Evolutionary conservation across 2,329 filamentous ascomycete species (phyloP).

Genomic region (Ceratocystis alfenasii): DNA sequence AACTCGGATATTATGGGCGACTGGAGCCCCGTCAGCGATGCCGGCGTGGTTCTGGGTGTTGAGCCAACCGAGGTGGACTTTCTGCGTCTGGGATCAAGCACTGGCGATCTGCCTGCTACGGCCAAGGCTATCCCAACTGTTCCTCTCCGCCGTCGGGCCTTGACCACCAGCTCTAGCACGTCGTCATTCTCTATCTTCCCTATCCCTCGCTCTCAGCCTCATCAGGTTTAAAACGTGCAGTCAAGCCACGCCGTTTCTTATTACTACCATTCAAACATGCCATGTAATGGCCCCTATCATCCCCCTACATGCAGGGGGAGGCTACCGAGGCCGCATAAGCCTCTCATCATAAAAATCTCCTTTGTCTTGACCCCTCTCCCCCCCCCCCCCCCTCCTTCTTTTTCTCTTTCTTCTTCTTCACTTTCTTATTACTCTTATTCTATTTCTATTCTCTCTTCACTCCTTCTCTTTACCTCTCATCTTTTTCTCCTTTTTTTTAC

Average conservation of each 20-base stretch:
- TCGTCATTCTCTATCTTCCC: conserved; percentile 36
- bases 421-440: no score
- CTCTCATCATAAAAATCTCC: background rate
- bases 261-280: background rate
- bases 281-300: background rate
- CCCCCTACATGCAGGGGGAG: background rate
- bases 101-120: conserved; percentile 21
- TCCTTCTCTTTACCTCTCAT: no score
- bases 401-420: no score
- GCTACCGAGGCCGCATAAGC: conserved; percentile 2
- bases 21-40: conserved; percentile 24
- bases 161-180: conserved; percentile 37
- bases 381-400: no score
- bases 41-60: conserved; percentile 23
- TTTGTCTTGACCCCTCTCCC: background rate
- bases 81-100: conserved; percentile 19
- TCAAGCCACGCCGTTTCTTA: no score
- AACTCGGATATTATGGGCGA: conserved; percentile 31
- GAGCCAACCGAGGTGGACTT: conserved; percentile 19
- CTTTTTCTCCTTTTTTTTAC: no score
- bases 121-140: conserved; percentile 15
- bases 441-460: no score
- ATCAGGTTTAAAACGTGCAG: conserved; percentile 8
- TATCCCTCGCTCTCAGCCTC: conserved; percentile 31
- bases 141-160: conserved; percentile 32